Evolutionary conservation across 2,329 filamentous ascomycete species (phyloP), one percentile per base, ranked within the genome.

Genomic region (Aspergillus tanneri): DNA sequence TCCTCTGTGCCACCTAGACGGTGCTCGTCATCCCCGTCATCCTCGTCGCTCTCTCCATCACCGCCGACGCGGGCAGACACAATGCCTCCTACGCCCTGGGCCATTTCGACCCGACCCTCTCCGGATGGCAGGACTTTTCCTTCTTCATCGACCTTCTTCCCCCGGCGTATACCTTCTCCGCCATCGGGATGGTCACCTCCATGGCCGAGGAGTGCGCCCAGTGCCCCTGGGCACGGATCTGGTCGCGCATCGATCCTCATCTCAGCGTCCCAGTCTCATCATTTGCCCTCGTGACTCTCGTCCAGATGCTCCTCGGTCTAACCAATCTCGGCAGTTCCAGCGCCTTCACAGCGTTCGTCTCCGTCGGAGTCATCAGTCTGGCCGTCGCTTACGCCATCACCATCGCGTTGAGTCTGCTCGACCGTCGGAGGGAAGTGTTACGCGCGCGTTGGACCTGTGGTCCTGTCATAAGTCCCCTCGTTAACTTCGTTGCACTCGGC

Each of bases 71-170:
- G 0, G 81, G 80, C 6, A 69, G 80, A 23, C 78, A 83, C 55
- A 72, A 67, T 11, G 73, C 75, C 1, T 64, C 70, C 8, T 77
- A 78, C 42, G 76, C 80, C 0, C 64, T 84, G n/a, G 76, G 77
- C 0, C 70, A 82, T 51, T 84, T 82, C 56, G 80, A 84, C 52
- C 72, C 72, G 2, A 72, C 70, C 4, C 67, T 82, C 10, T 76
- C 79, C 0, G 81, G 82, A 7, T 84, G 80, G 79, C 77, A 76
- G 2, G 69, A 67, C 11, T 84, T 84, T 58, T 79, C 78, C 0
- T 84, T 84, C 64, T 83, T 82, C 65, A 83, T 85, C 50, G 81
- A 82, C 18, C 72, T 84, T 8, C 67, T 85, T 2, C 82, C 81
- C 2, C 73, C 78, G 0, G 79, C 79, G 6, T 83, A 82, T 56